These are phyloP conservation scores for Scutellaria baicalensis DNA, from an alignment of 257 asterid genomes.

Conservation along the genomic window DNA sequence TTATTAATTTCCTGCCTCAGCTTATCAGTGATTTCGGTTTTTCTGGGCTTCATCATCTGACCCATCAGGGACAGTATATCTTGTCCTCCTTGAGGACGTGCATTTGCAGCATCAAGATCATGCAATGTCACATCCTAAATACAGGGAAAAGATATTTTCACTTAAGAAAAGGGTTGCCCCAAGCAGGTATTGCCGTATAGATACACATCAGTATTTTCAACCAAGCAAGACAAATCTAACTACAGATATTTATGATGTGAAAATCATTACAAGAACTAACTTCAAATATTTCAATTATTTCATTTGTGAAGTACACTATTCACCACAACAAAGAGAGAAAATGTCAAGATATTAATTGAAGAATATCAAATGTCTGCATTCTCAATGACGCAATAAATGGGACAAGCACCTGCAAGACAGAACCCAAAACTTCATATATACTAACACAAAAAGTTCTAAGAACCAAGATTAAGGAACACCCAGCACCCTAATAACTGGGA, in stretches of 20 bases:
- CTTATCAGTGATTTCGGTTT: slow-evolving; percentile 97
- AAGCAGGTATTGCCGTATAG: background rate
- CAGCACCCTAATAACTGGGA: background rate
- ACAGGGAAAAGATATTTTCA: background rate
- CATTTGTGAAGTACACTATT: background rate
- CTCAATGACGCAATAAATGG: background rate
- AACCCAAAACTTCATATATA: background rate
- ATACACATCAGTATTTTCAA: background rate
- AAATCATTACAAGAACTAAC: background rate
- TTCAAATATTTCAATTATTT: background rate
- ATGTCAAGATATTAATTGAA: background rate
- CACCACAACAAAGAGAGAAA: background rate
- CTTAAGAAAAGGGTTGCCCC: background rate
- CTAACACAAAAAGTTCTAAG: background rate
- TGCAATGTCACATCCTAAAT: slow-evolving; percentile 83
- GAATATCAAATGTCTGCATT: background rate
- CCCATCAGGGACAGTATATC: slow-evolving; percentile 97
- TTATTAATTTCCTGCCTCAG: slow-evolving; percentile 87
- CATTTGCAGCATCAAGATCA: slow-evolving; percentile 98
- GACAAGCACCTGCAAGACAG: background rate
- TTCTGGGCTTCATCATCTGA: slow-evolving; percentile 95
- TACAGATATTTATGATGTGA: background rate
- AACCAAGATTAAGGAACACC: background rate
- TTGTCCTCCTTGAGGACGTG: slow-evolving; percentile 98
- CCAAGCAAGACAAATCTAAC: background rate